Conservation (phyloP, 1,139 yeast genomes). For the Debaryomyces sp. region DNA sequence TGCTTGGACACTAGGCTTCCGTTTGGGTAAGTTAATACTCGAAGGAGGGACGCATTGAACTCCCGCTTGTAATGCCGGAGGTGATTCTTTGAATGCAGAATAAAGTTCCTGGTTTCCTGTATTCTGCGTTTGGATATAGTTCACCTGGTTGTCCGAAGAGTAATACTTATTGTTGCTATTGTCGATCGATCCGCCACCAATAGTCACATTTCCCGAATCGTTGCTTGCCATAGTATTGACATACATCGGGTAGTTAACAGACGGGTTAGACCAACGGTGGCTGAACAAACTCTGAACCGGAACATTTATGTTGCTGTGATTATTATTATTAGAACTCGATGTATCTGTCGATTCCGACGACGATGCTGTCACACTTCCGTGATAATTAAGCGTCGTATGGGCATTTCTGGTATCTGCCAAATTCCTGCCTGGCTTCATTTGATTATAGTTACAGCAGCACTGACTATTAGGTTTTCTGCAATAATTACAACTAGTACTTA, state of each 20-base stretch:
- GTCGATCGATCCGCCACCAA: neutral
- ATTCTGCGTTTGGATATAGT: neutral
- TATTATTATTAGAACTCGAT: neutral
- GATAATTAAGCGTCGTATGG: neutral
- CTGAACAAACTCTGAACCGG: slow-evolving; percentile 2
- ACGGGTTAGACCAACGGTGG: neutral
- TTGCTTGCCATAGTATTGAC: neutral
- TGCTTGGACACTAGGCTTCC: slow-evolving; percentile 1
- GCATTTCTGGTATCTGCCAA: neutral
- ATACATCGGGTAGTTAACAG: neutral
- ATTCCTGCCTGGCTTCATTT: neutral
- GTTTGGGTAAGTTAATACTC: slow-evolving; percentile 4
- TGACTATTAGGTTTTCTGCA: neutral
- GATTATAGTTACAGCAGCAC: neutral
- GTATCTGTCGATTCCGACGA: neutral
- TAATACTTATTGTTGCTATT: neutral
- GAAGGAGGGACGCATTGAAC: neutral
- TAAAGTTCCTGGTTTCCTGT: neutral
- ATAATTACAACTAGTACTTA: neutral
- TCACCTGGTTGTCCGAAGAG: slow-evolving; percentile 1
- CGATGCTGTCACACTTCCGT: neutral
- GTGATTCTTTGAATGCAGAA: slow-evolving; percentile 1
- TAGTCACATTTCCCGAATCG: neutral
- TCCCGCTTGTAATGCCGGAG: neutral
- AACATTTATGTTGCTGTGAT: neutral